Evolutionary conservation across 2,329 filamentous ascomycete genomes (phyloP).

Genomic region (Pezicula rhizophila): DNA sequence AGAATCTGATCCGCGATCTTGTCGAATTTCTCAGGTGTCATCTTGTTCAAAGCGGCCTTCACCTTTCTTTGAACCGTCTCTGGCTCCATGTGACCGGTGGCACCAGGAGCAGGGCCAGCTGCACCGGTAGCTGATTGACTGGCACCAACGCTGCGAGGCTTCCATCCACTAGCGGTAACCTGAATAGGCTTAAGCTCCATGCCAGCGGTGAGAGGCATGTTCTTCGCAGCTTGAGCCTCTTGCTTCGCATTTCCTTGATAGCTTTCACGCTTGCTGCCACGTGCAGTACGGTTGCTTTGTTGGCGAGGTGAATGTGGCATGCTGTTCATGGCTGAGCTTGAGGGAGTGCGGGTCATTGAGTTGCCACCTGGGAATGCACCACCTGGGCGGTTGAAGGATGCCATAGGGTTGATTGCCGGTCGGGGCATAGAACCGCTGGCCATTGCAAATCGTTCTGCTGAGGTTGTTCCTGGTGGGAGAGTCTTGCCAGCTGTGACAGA

Average conservation of each 20-base stretch:
- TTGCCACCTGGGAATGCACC: constrained; percentile 56
- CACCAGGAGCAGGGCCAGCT: constrained; percentile 36
- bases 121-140: constrained; percentile 31
- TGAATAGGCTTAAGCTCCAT: constrained; percentile 76
- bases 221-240: constrained; percentile 69
- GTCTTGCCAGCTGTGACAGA: constrained; percentile 44
- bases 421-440: constrained; percentile 46
- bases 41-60: constrained; percentile 98
- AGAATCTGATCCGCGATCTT: constrained; percentile 92
- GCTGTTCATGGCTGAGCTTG: constrained; percentile 48
- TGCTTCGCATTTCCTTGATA: constrained; percentile 39
- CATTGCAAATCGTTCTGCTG: constrained; percentile 68
- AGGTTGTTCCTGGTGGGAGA: constrained; percentile 71
- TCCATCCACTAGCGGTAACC: constrained; percentile 75
- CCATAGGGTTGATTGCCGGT: constrained; percentile 48
- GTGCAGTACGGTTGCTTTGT: constrained; percentile 53
- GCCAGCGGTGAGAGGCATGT: constrained; percentile 85
- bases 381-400: constrained; percentile 54
- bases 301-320: constrained; percentile 65
- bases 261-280: constrained; percentile 55
- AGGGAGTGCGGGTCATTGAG: constrained; percentile 61
- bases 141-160: constrained; percentile 65
- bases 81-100: constrained; percentile 65
- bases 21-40: constrained; percentile 99
- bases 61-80: constrained; percentile 97